Evolutionary conservation across 75 land plant species (phyloP), one percentile per base, ranked within the genome.

Genomic region (Sequoiadendron giganteum): DNA sequence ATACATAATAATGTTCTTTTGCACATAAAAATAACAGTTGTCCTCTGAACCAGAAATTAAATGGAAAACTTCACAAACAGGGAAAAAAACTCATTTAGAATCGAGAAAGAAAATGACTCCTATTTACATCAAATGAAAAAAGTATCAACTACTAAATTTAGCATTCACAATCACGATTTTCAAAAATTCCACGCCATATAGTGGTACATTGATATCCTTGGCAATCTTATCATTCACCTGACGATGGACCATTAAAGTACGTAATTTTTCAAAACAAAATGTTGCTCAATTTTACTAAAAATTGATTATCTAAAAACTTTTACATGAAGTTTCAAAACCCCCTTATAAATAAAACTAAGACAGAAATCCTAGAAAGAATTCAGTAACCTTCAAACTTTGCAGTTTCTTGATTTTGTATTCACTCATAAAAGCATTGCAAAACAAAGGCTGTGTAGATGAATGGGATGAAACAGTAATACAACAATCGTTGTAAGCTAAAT

Each of bases 401-500:
- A n/a, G n/a, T n/a, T n/a, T n/a, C n/a, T n/a, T n/a, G n/a, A n/a
- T n/a, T n/a, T n/a, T n/a, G n/a, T n/a, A n/a, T n/a, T n/a, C n/a
- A n/a, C n/a, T 96, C 70, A 90, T 93, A 70, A 70, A 72, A 72
- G 32, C 75, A 72, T 72, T 30, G n/a, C 75, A 39, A 80, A 43
- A 42, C 48, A 80, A 10, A 19, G 39, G 83, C 10, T 43, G 83
- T 25, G 48, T 25, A 80, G 83, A 80, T 42, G 47, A 42, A 43
- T 80, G 28, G 47, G 83, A 42, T 25, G 42, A 43, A 80, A 80
- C 8, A 19, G 25, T 21, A 39, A 25, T 43, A 43, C 21, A 25
- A 2, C n/a, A 80, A 21, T 80, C 83, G 7, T 16, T 80, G 45
- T 49, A 25, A 42, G n/a, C 83, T 21, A 80, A 40, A 6, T 40